Conservation (phyloP, 176 grass and related monocot species). For the Thinopyrum elongatum region DNA sequence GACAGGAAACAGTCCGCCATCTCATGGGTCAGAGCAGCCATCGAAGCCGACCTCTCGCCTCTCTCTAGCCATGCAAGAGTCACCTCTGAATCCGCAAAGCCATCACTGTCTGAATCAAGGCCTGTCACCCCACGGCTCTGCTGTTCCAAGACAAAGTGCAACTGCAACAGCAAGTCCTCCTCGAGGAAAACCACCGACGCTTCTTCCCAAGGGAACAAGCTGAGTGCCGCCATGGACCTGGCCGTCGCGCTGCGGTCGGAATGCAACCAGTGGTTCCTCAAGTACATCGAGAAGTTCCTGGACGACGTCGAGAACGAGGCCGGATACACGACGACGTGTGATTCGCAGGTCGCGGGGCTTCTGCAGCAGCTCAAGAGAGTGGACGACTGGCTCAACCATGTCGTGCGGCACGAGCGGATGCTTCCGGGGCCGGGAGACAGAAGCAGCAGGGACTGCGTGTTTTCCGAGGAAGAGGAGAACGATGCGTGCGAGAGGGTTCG, state of each 20-base stretch:
- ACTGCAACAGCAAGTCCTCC: constrained; percentile 16
- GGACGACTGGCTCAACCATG: constrained; percentile 78
- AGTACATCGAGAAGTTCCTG: constrained; percentile 79
- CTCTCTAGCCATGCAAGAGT: constrained; percentile 40
- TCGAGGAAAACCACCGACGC: constrained; percentile 31
- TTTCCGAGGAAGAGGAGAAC: constrained; percentile 66
- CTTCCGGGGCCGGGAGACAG: constrained; percentile 23
- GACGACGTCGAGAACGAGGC: constrained; percentile 45
- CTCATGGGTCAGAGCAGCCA: constrained; percentile 74
- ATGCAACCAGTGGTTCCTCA: constrained; percentile 74
- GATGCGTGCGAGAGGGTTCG: constrained; percentile 71
- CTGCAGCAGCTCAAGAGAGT: constrained; percentile 84
- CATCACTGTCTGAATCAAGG: constrained; percentile 15
- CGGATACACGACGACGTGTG: neutral
- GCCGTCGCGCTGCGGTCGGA: constrained; percentile 44
- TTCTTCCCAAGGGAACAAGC: constrained; percentile 33
- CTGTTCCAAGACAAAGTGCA: constrained; percentile 54
- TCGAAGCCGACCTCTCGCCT: constrained; percentile 61
- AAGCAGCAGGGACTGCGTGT: constrained; percentile 37
- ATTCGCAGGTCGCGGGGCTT: constrained; percentile 49
- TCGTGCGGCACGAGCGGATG: constrained; percentile 39
- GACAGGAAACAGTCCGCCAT: constrained; percentile 69
- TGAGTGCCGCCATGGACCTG: constrained; percentile 39
- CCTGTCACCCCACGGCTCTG: constrained; percentile 34
- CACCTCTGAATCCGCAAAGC: constrained; percentile 17